Evolutionary conservation across 805 yeast genomes (phyloP).

Genomic region (Saturnispora quitensis): DNA sequence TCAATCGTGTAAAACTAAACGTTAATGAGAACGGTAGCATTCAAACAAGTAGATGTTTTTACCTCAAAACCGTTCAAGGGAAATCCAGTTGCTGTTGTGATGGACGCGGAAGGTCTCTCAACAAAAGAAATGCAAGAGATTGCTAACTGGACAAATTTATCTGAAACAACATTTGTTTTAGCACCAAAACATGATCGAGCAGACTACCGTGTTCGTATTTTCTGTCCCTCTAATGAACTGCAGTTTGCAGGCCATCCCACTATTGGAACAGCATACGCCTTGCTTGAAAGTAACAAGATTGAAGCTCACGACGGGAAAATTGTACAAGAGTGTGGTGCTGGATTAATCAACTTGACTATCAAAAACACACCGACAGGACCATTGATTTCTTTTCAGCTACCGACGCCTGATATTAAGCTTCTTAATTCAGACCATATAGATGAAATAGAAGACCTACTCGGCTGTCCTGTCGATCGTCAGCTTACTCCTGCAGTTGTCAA

Average conservation of each 20-base stretch:
- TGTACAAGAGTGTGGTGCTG: slow-evolving; percentile 38
- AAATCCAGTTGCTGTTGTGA: slow-evolving; percentile 48
- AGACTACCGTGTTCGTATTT: slow-evolving; percentile 43
- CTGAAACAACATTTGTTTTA: slow-evolving; percentile 47
- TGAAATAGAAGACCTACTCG: slow-evolving; percentile 1
- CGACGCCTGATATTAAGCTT: neutral
- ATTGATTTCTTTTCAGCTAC: slow-evolving; percentile 3
- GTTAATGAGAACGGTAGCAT: neutral
- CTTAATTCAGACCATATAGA: neutral
- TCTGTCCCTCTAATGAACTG: slow-evolving; percentile 37
- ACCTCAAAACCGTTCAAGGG: slow-evolving; percentile 34
- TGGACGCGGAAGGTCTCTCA: slow-evolving; percentile 32
- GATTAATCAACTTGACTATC: slow-evolving; percentile 19
- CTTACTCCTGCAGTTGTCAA: slow-evolving; percentile 24
- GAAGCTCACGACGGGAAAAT: slow-evolving; percentile 18
- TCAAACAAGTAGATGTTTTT: slow-evolving; percentile 36
- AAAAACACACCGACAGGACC: neutral
- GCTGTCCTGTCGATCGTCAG: neutral
- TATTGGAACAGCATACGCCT: slow-evolving; percentile 41
- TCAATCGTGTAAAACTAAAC: no score
- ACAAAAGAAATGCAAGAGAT: slow-evolving; percentile 36
- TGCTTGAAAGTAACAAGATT: slow-evolving; percentile 25
- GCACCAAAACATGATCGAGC: slow-evolving; percentile 31
- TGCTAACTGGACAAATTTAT: slow-evolving; percentile 52
- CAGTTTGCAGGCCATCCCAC: slow-evolving; percentile 65